Evolutionary conservation across 2,329 filamentous ascomycete species (phyloP).

Genomic region (Penicillium sp.): DNA sequence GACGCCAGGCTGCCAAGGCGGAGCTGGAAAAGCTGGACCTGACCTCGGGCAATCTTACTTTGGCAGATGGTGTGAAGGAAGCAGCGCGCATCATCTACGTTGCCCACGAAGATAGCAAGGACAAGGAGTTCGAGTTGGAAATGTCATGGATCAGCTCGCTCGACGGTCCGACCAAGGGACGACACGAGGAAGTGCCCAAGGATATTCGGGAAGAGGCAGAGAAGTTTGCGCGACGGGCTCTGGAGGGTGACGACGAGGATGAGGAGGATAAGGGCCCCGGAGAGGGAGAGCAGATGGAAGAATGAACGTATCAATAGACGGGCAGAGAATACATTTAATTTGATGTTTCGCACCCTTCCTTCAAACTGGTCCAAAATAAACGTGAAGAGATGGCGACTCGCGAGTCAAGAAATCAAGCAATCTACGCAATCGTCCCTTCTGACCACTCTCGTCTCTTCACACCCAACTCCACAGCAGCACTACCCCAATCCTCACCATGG

Average conservation of each 20-base stretch:
- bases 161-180: conserved; percentile 84
- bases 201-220: conserved; percentile 87
- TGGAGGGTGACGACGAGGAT: conserved; percentile 79
- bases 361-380: background rate
- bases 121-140: conserved; percentile 99
- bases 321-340: conserved; percentile 16
- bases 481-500: conserved; percentile 94
- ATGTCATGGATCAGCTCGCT: conserved; percentile 94
- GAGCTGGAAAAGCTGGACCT: conserved; percentile 98
- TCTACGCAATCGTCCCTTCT: conserved; percentile 57
- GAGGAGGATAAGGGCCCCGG: conserved; percentile 65
- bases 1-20: conserved; percentile 91
- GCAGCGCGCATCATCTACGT: conserved; percentile 96
- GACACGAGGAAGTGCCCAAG: conserved; percentile 89
- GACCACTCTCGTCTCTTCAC: conserved; percentile 82
- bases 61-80: conserved; percentile 89
- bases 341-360: conserved; percentile 9
- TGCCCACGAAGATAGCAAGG: conserved; percentile 97
- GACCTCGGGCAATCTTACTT: conserved; percentile 66
- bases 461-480: conserved; percentile 88
- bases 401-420: background rate
- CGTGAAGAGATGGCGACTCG: background rate
- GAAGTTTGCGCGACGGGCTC: conserved; percentile 80
- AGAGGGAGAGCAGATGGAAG: conserved; percentile 73
- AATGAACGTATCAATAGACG: conserved; percentile 50